phyloP scores from a whole-genome alignment of 495 filamentous ascomycete species.

The Sphaerosporella brunnea region DNA sequence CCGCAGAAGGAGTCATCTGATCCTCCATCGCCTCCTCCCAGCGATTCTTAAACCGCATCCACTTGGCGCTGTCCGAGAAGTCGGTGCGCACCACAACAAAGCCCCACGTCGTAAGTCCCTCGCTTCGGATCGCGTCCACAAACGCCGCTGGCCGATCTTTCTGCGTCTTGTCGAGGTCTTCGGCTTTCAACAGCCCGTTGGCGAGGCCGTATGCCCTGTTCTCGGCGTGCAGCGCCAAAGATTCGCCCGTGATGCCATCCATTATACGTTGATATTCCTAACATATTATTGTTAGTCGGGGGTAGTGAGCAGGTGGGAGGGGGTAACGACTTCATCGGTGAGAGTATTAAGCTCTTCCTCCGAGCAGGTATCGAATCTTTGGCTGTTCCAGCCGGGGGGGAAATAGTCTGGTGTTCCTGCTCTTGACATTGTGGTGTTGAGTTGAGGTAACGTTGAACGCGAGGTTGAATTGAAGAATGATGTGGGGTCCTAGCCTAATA shows the following conservation, averaged over 20 bases:
- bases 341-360: not conserved
- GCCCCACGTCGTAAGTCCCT: not conserved
- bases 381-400: not conserved
- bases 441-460: no score
- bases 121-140: not conserved
- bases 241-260: not conserved
- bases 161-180: no score
- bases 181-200: no score
- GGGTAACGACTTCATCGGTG: not conserved
- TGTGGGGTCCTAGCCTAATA: no score
- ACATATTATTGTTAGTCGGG: no score
- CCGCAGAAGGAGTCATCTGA: not conserved
- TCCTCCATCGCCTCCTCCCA: not conserved
- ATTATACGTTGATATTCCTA: not conserved
- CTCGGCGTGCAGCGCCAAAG: not conserved
- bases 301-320: not conserved
- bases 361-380: not conserved
- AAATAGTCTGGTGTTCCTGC: constrained; percentile 1
- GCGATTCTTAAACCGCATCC: not conserved
- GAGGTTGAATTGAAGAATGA: no score
- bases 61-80: not conserved
- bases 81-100: not conserved
- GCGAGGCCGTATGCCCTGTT: not conserved
- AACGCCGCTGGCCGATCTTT: not conserved
- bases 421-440: no score